Conservation (phyloP, 2,329 filamentous ascomycete genomes). For the Sporothrix phasma region DNA sequence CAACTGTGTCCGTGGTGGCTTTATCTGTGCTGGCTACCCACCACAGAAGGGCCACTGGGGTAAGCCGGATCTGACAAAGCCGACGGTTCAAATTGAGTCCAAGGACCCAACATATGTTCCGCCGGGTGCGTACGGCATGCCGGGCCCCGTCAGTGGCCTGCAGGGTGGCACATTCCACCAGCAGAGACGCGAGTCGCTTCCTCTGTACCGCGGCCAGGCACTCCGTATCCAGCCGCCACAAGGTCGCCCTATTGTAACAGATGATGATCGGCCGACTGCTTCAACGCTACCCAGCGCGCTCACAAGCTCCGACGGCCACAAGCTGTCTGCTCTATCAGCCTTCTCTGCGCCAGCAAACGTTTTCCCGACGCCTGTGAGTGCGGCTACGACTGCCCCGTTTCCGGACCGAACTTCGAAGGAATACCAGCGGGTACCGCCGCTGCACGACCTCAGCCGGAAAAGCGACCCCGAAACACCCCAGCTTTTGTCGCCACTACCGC, state of each 20-base stretch:
- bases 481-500: constrained; percentile 41
- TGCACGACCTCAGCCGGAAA: constrained; percentile 48
- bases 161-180: constrained; percentile 15
- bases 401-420: constrained; percentile 43
- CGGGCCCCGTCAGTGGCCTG: constrained; percentile 23
- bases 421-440: constrained; percentile 48
- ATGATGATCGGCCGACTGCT: constrained; percentile 50
- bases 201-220: constrained; percentile 50
- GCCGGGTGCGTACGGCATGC: constrained; percentile 52
- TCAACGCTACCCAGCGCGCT: constrained; percentile 49
- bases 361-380: constrained; percentile 55
- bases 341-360: constrained; percentile 43
- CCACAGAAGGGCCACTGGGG: constrained; percentile 68
- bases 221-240: constrained; percentile 55
- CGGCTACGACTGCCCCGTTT: constrained; percentile 33
- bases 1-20: constrained; percentile 85
- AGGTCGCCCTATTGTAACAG: constrained; percentile 43
- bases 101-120: constrained; percentile 61
- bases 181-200: constrained; percentile 46
- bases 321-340: constrained; percentile 46
- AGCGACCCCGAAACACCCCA: constrained; percentile 44
- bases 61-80: constrained; percentile 61
- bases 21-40: constrained; percentile 85
- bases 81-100: constrained; percentile 66
- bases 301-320: constrained; percentile 47